phyloP scores from a whole-genome alignment of 2,329 filamentous ascomycete genomes.

The Cercospora brassicicola region DNA sequence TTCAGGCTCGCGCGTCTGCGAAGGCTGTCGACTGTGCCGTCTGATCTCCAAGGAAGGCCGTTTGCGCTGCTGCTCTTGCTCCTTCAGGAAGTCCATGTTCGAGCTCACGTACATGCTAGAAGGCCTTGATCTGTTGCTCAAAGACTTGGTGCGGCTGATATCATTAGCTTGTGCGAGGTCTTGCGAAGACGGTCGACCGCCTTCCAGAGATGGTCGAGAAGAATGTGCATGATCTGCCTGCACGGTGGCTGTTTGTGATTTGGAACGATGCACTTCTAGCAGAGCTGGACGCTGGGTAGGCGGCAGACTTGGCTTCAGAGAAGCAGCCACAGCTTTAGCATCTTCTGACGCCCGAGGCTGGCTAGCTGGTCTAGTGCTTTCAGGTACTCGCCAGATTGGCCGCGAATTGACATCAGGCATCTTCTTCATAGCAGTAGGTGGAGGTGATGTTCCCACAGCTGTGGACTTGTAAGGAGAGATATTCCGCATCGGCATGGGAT shows the following conservation, averaged over 20 bases:
- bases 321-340: slow-evolving; percentile 39
- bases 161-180: slow-evolving; percentile 58
- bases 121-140: slow-evolving; percentile 69
- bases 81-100: slow-evolving; percentile 77
- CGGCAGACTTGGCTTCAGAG: slow-evolving; percentile 40
- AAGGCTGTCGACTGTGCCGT: slow-evolving; percentile 34
- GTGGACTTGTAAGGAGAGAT: slow-evolving; percentile 60
- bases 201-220: slow-evolving; percentile 70
- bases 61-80: slow-evolving; percentile 58
- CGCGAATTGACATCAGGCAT: slow-evolving; percentile 44
- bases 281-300: slow-evolving; percentile 43
- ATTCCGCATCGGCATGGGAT: slow-evolving; percentile 51
- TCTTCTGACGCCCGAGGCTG: slow-evolving; percentile 50
- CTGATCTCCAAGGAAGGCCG: slow-evolving; percentile 37
- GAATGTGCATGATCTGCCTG: slow-evolving; percentile 47
- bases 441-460: slow-evolving; percentile 47
- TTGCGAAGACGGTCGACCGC: slow-evolving; percentile 61
- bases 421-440: slow-evolving; percentile 43
- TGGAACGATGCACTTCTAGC: slow-evolving; percentile 50
- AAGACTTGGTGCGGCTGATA: slow-evolving; percentile 61
- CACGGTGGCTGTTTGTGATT: slow-evolving; percentile 50
- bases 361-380: slow-evolving; percentile 51
- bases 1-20: slow-evolving; percentile 44
- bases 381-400: slow-evolving; percentile 58
- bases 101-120: slow-evolving; percentile 80